Evolutionary conservation across 2,329 filamentous ascomycete species (phyloP).

Genomic region (Pseudophaeomoniella oleicola): DNA sequence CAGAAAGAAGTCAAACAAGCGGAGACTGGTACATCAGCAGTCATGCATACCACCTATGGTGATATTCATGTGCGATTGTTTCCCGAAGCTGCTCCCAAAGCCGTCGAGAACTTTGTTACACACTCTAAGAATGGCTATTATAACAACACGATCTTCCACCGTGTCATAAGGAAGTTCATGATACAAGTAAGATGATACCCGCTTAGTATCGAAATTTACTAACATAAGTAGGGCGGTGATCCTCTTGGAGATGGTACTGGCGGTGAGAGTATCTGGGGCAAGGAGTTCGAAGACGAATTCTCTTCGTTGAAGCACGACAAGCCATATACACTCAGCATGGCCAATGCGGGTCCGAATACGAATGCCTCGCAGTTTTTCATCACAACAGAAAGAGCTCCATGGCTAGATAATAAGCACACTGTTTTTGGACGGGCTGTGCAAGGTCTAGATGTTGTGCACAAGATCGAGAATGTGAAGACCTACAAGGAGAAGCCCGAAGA

Average conservation of each 20-base stretch:
- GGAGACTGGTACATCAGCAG: slow-evolving; percentile 63
- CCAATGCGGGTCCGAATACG: slow-evolving; percentile 87
- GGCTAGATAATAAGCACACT: slow-evolving; percentile 92
- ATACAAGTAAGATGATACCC: slow-evolving; percentile 44
- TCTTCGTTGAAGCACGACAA: slow-evolving; percentile 84
- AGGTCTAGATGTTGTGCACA: slow-evolving; percentile 86
- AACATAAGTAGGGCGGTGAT: slow-evolving; percentile 46
- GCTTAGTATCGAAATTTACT: not conserved
- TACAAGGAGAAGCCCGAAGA: slow-evolving; percentile 89
- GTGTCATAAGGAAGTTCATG: slow-evolving; percentile 97
- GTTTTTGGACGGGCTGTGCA: slow-evolving; percentile 85
- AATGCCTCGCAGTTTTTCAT: slow-evolving; percentile 98
- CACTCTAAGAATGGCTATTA: slow-evolving; percentile 86
- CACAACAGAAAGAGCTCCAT: slow-evolving; percentile 91
- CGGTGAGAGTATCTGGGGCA: slow-evolving; percentile 86
- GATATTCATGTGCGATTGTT: slow-evolving; percentile 90
- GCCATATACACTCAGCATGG: slow-evolving; percentile 94
- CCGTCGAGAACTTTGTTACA: slow-evolving; percentile 94
- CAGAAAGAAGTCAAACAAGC: slow-evolving; percentile 42
- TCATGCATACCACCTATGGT: slow-evolving; percentile 83
- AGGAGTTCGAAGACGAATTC: slow-evolving; percentile 86
- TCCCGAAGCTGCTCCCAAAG: slow-evolving; percentile 81
- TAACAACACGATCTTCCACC: slow-evolving; percentile 94
- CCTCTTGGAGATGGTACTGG: slow-evolving; percentile 79
- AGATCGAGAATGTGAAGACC: slow-evolving; percentile 81